Percentiles rank a stretch among this genome's conserved stretches.
Evolutionary conservation across 2,329 filamentous ascomycete species (phyloP).

Genomic region (Cadophora malorum): DNA sequence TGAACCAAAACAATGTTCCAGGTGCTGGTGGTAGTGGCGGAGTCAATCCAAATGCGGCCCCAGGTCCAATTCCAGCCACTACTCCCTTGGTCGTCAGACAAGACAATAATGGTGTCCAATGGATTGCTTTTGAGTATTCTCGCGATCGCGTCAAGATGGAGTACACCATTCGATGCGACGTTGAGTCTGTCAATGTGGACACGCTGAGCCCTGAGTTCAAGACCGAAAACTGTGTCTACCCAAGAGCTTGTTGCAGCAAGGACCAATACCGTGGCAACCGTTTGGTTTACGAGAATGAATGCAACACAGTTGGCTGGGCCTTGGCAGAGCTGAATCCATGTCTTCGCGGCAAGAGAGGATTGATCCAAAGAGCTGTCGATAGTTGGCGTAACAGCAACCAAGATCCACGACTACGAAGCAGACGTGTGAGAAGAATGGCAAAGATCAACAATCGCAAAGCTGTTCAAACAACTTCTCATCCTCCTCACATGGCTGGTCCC

Average conservation of each 20-base stretch:
- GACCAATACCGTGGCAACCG: constrained; percentile 97
- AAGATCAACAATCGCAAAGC: constrained; percentile 91
- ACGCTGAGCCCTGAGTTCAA: constrained; percentile 88
- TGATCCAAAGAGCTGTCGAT: constrained; percentile 96
- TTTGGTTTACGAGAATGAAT: constrained; percentile 96
- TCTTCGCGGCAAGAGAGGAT: constrained; percentile 87
- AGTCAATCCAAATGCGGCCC: constrained; percentile 88
- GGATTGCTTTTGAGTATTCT: constrained; percentile 99
- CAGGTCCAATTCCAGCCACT: constrained; percentile 94
- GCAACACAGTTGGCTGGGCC: constrained; percentile 99
- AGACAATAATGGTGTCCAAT: constrained; percentile 95
- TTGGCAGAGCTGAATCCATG: constrained; percentile 91
- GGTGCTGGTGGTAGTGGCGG: constrained; percentile 59
- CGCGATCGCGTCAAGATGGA: constrained; percentile 98
- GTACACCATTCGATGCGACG: constrained; percentile 97
- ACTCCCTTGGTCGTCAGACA: constrained; percentile 93
- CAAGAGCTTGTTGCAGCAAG: constrained; percentile 91
- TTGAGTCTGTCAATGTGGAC: constrained; percentile 94
- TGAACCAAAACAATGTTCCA: constrained; percentile 51
- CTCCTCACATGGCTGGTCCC: constrained; percentile 68
- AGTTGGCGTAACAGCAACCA: constrained; percentile 99
- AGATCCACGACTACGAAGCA: constrained; percentile 87
- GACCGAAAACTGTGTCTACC: constrained; percentile 97
- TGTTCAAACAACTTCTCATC: constrained; percentile 63
- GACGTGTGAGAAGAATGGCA: constrained; percentile 91